A percentile compares a stretch with the other conserved stretches of the same genome.
Evolutionary conservation across 805 yeast genomes (phyloP).

Genomic region (Komagataella kurtzmanii): DNA sequence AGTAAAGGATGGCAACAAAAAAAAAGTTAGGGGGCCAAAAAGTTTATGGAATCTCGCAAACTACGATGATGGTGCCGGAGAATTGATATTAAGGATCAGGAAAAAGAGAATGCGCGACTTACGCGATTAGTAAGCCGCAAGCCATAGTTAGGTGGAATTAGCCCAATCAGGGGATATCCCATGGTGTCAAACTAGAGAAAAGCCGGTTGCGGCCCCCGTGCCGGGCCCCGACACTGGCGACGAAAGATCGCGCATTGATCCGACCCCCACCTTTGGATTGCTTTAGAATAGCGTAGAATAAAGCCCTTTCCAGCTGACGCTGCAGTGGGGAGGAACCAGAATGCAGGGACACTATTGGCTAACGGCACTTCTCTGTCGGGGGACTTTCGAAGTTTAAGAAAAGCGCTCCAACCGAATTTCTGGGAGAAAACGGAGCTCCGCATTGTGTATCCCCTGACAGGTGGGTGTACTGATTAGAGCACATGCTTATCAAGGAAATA

Average conservation of each 20-base stretch:
- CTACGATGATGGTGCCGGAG: conserved; percentile 1
- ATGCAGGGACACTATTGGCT: too few species aligned
- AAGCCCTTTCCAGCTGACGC: too few species aligned
- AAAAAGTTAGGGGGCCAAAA: background rate
- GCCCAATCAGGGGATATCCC: background rate
- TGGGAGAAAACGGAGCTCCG: too few species aligned
- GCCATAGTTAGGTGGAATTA: background rate
- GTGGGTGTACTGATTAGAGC: too few species aligned
- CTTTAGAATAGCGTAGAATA: too few species aligned
- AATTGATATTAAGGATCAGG: background rate
- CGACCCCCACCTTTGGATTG: background rate
- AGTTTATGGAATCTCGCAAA: background rate
- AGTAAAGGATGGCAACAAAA: background rate
- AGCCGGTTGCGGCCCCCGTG: background rate
- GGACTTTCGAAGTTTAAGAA: too few species aligned
- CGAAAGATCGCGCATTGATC: background rate
- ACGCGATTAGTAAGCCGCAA: background rate
- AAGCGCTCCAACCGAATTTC: too few species aligned
- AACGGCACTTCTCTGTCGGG: too few species aligned
- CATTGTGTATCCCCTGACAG: too few species aligned
- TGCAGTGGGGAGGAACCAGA: too few species aligned
- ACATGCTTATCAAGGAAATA: too few species aligned
- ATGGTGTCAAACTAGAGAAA: background rate
- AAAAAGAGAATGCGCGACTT: background rate
- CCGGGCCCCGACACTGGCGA: background rate